These are phyloP conservation scores for Lentinula sp. DNA, from an alignment of 768 basidiomycete species.

Conservation along the genomic window DNA sequence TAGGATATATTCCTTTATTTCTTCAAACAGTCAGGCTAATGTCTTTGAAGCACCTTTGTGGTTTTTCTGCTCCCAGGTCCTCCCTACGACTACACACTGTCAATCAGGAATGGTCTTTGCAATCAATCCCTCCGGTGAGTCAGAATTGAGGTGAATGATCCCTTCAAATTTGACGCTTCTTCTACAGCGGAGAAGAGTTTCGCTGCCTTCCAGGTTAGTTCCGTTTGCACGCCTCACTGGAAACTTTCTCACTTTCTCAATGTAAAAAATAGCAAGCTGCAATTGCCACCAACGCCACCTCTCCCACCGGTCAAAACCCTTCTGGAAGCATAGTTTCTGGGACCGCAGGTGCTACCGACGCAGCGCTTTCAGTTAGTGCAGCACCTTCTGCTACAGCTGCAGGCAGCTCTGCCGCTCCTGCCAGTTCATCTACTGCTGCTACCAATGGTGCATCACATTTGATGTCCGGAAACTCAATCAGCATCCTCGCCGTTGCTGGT, in stretches of 20 bases:
- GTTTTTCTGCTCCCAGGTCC: slow-evolving; percentile 56
- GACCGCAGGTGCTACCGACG: slow-evolving; percentile 2
- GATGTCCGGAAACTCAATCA: slow-evolving; percentile 2
- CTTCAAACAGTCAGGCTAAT: neutral
- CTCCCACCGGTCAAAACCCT: slow-evolving; percentile 4
- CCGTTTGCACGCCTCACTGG: no score
- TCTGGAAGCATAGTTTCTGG: slow-evolving; percentile 7
- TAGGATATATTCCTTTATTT: neutral
- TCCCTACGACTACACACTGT: slow-evolving; percentile 24
- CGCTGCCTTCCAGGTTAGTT: slow-evolving; percentile 35
- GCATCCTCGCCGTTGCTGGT: slow-evolving; percentile 4
- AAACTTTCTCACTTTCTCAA: no score
- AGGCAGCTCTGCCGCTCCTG: slow-evolving; percentile 15
- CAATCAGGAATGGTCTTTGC: slow-evolving; percentile 56
- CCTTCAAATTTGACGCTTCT: neutral
- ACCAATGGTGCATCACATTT: neutral
- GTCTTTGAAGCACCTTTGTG: slow-evolving; percentile 35
- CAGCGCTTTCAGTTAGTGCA: slow-evolving; percentile 9
- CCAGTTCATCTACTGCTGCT: slow-evolving; percentile 9
- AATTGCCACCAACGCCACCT: slow-evolving; percentile 16
- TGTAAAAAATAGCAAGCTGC: neutral
- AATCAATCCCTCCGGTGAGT: slow-evolving; percentile 35
- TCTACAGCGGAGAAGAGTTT: slow-evolving; percentile 34
- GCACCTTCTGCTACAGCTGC: slow-evolving; percentile 12
- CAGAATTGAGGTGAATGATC: neutral